These are phyloP conservation scores for Chaetomium olivaceum DNA, from an alignment of 2,329 filamentous ascomycete species.

Conservation along the genomic window DNA sequence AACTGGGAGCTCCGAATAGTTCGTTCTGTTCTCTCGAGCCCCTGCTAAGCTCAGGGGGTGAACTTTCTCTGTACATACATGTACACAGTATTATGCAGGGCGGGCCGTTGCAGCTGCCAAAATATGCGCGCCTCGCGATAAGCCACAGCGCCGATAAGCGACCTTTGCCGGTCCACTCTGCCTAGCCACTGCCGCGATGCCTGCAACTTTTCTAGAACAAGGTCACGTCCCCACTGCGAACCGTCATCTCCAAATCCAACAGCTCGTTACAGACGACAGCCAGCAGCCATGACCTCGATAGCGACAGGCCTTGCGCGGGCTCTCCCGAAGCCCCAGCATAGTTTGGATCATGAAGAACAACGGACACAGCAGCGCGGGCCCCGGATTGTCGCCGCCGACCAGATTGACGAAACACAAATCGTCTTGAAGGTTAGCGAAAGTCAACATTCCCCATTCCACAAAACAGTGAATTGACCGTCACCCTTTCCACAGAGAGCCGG, in stretches of 20 bases:
- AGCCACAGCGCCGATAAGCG: conserved; percentile 11
- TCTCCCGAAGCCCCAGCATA: conserved; percentile 88
- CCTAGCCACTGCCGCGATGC: conserved; percentile 17
- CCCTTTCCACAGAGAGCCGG: conserved; percentile 62
- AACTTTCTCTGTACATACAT: too few species aligned
- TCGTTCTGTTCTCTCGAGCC: not conserved
- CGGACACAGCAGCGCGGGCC: conserved; percentile 74
- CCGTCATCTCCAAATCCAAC: conserved; percentile 22
- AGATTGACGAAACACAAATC: conserved; percentile 83
- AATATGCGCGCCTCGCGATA: conserved; percentile 12
- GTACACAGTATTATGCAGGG: not conserved
- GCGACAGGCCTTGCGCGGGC: conserved; percentile 73
- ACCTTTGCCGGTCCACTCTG: conserved; percentile 14
- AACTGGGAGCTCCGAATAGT: not conserved
- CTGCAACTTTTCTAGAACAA: conserved; percentile 28
- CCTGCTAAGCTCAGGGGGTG: conserved; percentile 1
- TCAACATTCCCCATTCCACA: not conserved
- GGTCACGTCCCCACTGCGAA: conserved; percentile 18
- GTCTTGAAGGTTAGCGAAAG: conserved; percentile 65
- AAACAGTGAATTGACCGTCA: conserved; percentile 25
- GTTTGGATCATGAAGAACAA: conserved; percentile 82
- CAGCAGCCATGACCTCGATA: conserved; percentile 62
- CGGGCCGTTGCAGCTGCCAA: not conserved
- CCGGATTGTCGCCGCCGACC: conserved; percentile 75
- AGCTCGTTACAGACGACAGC: conserved; percentile 11